Percentiles rank a stretch among this genome's conserved stretches.
Evolutionary conservation across 2,329 filamentous ascomycete species (phyloP).

Genomic region (Fusarium fujikuroi): DNA sequence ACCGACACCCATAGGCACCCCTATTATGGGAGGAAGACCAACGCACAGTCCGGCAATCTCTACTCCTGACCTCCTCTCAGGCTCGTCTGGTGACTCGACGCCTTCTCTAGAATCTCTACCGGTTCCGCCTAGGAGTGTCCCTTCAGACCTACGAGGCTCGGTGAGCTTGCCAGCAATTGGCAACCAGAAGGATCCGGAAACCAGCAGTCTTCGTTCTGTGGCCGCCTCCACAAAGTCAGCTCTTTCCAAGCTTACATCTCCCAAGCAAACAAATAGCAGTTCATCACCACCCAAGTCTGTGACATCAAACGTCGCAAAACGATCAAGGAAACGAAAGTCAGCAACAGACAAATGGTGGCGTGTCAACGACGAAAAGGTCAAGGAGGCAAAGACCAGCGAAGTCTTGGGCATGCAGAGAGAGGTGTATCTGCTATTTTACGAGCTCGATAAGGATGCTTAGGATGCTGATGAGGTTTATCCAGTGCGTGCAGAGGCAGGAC

Average conservation of each 20-base stretch:
- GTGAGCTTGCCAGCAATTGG: conserved; percentile 44
- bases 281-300: conserved; percentile 34
- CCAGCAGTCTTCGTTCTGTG: conserved; percentile 65
- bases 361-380: conserved; percentile 96
- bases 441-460: conserved; percentile 70
- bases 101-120: conserved; percentile 51
- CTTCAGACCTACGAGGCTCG: conserved; percentile 43
- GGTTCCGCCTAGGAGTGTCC: conserved; percentile 48
- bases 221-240: conserved; percentile 67
- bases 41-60: conserved; percentile 58
- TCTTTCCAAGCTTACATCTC: conserved; percentile 59
- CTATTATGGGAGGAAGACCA: conserved; percentile 53
- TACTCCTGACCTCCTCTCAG: conserved; percentile 59
- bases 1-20: conserved; percentile 64
- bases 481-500: not conserved
- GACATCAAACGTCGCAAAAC: conserved; percentile 44
- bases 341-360: conserved; percentile 87
- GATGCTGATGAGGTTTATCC: conserved; percentile 27
- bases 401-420: conserved; percentile 94
- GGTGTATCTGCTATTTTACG: conserved; percentile 96
- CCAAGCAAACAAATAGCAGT: conserved; percentile 44
- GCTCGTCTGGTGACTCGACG: conserved; percentile 50
- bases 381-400: conserved; percentile 91
- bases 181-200: conserved; percentile 58
- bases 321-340: conserved; percentile 66